Evolutionary conservation across 2,329 filamentous ascomycete genomes (phyloP), one percentile per base, ranked within the genome.

Genomic region (Ramichloridium luteum): DNA sequence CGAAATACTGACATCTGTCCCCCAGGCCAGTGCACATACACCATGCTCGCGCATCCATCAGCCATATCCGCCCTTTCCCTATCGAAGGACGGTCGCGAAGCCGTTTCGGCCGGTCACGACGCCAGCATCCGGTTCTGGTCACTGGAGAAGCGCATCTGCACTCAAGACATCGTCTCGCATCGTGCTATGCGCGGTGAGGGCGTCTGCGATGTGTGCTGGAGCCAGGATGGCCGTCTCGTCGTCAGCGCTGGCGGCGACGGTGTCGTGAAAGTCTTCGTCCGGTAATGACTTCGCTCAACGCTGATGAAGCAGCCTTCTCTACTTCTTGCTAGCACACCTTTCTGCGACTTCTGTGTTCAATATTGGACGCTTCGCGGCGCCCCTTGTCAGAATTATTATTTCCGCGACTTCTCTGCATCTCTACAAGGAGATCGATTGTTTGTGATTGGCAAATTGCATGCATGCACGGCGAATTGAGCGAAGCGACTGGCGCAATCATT

Each of bases 81-180:
- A 13, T 93, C 84, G 45, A 90, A 88, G 10, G 88, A 96, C 51
- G 86, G 88, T 27, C 77, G 80, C 36, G 90, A 98, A 63, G 77
- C 94, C 8, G 88, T 98, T 29, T 94, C 85, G 27, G 90, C 85
- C 1, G 90, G 90, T 13, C 90, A 98, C 56, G 90, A 98, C 54
- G 88, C 88, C 32, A 90, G 82, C 35, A 74, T 98, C 35, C 79
- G 90, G 16, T 94, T 98, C 70, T 98, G 90, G 90, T 86, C 81
- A 16, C 68, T 98, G 13, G 90, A 98, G 58, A 98, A 93, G 64
- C 75, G 90, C 30, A 80, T 79, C 27, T 98, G 90, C 62, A 90
- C 81, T 4, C 90, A 98, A 57, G 90, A 96, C 55, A 84, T 98
- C 48, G 92, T 85, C 3, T 83, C 75, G 39, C 86, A 96, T 59